Evolutionary conservation across 140 eudicot species (phyloP).

Genomic region (Bidens hawaiensis): DNA sequence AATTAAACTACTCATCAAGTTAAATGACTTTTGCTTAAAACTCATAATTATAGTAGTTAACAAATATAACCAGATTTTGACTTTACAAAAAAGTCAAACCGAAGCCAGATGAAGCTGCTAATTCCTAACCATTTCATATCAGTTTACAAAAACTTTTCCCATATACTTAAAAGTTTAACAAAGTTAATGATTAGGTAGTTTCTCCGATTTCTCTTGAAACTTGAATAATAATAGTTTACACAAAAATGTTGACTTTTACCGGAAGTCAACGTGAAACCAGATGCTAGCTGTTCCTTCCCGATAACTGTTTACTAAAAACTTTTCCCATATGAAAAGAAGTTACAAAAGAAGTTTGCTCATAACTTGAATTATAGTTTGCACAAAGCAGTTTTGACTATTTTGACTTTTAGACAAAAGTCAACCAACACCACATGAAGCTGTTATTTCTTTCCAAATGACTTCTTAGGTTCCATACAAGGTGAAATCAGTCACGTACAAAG

Average conservation of each 20-base stretch:
- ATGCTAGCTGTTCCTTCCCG: not conserved
- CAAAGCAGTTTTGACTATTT: not conserved
- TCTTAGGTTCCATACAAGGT: constrained; percentile 21
- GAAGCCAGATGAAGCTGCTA: not conserved
- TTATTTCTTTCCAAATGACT: constrained; percentile 15
- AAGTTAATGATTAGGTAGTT: not conserved
- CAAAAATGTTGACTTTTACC: not conserved
- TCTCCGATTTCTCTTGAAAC: not conserved
- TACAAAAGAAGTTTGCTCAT: too few species aligned
- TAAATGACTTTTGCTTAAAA: too few species aligned
- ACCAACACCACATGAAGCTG: constrained; percentile 11
- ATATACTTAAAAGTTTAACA: not conserved
- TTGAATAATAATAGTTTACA: not conserved
- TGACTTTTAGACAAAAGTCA: constrained; percentile 10
- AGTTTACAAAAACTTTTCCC: not conserved
- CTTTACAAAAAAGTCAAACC: not conserved
- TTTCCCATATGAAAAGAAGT: too few species aligned
- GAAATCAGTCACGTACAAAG: constrained; percentile 17
- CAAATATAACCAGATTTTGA: too few species aligned
- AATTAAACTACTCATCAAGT: too few species aligned
- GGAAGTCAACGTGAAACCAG: not conserved
- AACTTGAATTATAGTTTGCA: not conserved
- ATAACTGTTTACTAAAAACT: not conserved
- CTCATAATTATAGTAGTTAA: too few species aligned
- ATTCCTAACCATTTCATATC: not conserved